Evolutionary conservation across 257 asterid species (phyloP).

Genomic region (Solanum lycopersicoides): DNA sequence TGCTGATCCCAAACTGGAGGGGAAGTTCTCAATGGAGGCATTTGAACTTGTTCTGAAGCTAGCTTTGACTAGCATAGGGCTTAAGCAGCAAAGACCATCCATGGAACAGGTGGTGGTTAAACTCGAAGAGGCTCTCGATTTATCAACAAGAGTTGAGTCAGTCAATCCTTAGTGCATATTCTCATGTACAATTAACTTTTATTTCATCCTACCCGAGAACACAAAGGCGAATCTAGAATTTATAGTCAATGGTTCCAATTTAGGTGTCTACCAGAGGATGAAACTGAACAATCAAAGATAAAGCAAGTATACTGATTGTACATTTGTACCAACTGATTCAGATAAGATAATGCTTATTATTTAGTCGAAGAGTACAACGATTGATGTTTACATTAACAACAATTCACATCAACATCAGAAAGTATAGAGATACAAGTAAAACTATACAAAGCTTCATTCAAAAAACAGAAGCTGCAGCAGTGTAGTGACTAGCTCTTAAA

Average conservation of each 20-base stretch:
- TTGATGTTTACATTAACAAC: neutral
- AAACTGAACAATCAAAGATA: neutral
- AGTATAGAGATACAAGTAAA: neutral
- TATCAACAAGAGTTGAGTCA: conserved; percentile 23
- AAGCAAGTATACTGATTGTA: neutral
- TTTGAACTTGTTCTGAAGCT: conserved; percentile 37
- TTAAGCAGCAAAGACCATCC: conserved; percentile 61
- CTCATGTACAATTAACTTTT: neutral
- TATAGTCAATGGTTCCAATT: neutral
- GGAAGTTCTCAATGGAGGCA: conserved; percentile 45
- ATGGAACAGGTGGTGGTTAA: conserved; percentile 44
- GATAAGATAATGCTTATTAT: neutral
- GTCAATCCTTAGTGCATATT: conserved; percentile 4
- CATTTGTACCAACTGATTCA: neutral
- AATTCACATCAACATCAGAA: neutral
- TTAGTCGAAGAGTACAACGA: neutral
- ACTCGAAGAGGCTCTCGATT: conserved; percentile 40
- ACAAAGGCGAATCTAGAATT: neutral
- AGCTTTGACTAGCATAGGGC: conserved; percentile 51
- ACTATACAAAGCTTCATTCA: conserved; percentile 33
- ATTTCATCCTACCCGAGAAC: neutral
- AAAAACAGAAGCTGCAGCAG: conserved; percentile 33
- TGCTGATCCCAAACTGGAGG: conserved; percentile 59
- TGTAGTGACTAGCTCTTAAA: conserved; percentile 45
- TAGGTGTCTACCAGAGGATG: neutral